Percentiles rank a stretch among this genome's conserved stretches.
Conservation (phyloP, 352 stramenopile genomes). For the Phytophthora meadii region DNA sequence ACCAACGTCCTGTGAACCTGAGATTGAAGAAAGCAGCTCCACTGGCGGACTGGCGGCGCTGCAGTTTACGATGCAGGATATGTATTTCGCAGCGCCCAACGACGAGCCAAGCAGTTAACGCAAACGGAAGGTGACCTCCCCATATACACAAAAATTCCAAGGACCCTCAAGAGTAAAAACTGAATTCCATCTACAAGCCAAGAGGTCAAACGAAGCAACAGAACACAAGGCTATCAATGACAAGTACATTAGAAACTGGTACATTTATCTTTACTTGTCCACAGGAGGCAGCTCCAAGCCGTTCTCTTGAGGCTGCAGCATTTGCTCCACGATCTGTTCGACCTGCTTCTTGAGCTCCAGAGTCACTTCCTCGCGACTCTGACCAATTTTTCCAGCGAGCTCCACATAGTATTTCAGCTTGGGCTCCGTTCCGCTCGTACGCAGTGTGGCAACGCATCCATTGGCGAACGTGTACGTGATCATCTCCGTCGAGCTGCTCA, state of each 20-base stretch:
- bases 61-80: slow-evolving; percentile 85
- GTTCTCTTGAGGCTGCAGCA: slow-evolving; percentile 86
- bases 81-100: slow-evolving; percentile 73
- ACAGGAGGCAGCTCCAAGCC: slow-evolving; percentile 64
- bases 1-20: slow-evolving; percentile 21
- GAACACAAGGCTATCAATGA: slow-evolving; percentile 30
- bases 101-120: slow-evolving; percentile 41
- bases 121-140: slow-evolving; percentile 23
- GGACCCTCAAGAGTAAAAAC: slow-evolving; percentile 28
- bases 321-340: slow-evolving; percentile 76
- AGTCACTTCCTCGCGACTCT: slow-evolving; percentile 69
- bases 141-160: slow-evolving; percentile 15
- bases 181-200: slow-evolving; percentile 27
- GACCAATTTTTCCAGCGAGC: slow-evolving; percentile 70
- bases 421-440: slow-evolving; percentile 98
- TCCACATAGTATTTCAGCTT: slow-evolving; percentile 99
- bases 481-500: slow-evolving; percentile 94
- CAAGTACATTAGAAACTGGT: slow-evolving; percentile 43
- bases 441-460: slow-evolving; percentile 96
- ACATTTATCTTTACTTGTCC: slow-evolving; percentile 34
- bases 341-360: slow-evolving; percentile 69
- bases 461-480: slow-evolving; percentile 97
- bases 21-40: slow-evolving; percentile 32
- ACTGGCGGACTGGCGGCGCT: slow-evolving; percentile 43
- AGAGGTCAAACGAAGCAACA: slow-evolving; percentile 26